phyloP scores from a whole-genome alignment of 2,329 filamentous ascomycete species.

The Talaromyces albobiverticillius region DNA sequence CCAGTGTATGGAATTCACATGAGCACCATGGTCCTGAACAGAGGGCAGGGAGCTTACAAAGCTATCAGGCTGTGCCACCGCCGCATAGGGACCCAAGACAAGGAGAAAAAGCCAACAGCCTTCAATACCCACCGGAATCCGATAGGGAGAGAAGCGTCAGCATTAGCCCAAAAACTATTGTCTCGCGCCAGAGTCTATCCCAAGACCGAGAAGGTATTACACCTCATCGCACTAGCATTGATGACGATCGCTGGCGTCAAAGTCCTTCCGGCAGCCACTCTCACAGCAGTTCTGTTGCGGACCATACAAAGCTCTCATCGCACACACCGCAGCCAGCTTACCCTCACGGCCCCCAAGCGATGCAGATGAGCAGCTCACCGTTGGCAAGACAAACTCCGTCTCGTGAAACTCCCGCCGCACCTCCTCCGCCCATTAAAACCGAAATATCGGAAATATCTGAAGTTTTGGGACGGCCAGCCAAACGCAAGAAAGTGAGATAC shows the following conservation, averaged over 20 bases:
- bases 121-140: constrained; percentile 48
- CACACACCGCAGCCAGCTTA: constrained; percentile 16
- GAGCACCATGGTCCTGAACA: constrained; percentile 28
- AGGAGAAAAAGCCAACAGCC: constrained; percentile 23
- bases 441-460: constrained; percentile 16
- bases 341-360: constrained; percentile 7
- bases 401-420: constrained; percentile 18
- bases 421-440: constrained; percentile 22
- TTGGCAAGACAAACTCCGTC: constrained; percentile 19
- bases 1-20: constrained; percentile 31
- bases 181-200: constrained; percentile 28
- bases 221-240: constrained; percentile 23
- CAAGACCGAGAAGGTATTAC: constrained; percentile 23
- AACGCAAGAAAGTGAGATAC: constrained; percentile 50
- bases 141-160: constrained; percentile 70
- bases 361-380: constrained; percentile 26
- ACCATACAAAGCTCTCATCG: constrained; percentile 9
- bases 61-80: constrained; percentile 24
- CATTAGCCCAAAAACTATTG: constrained; percentile 71
- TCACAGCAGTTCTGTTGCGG: constrained; percentile 17
- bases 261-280: constrained; percentile 22
- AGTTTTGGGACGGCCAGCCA: constrained; percentile 33
- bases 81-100: constrained; percentile 42
- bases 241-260: constrained; percentile 28
- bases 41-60: constrained; percentile 28